phyloP scores from a whole-genome alignment of 2,329 filamentous ascomycete species.

The Onygena corvina region DNA sequence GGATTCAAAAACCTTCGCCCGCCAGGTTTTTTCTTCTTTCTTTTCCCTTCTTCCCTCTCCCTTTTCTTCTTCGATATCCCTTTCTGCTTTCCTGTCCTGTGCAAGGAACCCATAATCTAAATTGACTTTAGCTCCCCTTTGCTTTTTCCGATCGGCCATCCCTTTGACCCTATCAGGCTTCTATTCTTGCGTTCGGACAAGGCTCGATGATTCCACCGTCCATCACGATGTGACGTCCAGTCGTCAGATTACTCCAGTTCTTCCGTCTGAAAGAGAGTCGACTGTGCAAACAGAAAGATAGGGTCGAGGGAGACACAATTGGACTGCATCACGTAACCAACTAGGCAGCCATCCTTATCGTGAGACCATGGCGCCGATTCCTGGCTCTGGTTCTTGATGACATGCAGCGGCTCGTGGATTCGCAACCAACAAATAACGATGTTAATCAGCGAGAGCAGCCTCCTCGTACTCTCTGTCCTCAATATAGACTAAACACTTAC shows the following conservation, averaged over 20 bases:
- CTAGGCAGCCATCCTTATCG: too few species aligned
- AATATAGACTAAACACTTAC: not conserved
- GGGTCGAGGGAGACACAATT: too few species aligned
- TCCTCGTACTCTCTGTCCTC: too few species aligned
- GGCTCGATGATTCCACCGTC: too few species aligned
- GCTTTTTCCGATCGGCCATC: constrained; percentile 1
- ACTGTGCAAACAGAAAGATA: too few species aligned
- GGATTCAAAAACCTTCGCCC: too few species aligned
- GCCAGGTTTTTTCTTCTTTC: not conserved
- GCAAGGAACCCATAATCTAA: not conserved
- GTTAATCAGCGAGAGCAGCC: too few species aligned
- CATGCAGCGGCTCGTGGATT: not conserved
- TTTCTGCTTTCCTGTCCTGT: not conserved
- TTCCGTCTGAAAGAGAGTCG: too few species aligned
- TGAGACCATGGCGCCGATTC: too few species aligned
- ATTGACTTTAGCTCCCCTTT: not conserved
- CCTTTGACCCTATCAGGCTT: not conserved
- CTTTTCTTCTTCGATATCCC: not conserved
- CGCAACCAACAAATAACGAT: not conserved
- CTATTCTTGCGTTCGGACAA: not conserved
- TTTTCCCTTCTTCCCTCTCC: not conserved
- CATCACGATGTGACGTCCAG: too few species aligned
- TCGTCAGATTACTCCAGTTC: too few species aligned
- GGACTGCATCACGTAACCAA: too few species aligned
- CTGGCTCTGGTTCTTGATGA: not conserved